phyloP scores from a whole-genome alignment of 1,284 basidiomycete genomes.

The Ustilago trichophora region DNA sequence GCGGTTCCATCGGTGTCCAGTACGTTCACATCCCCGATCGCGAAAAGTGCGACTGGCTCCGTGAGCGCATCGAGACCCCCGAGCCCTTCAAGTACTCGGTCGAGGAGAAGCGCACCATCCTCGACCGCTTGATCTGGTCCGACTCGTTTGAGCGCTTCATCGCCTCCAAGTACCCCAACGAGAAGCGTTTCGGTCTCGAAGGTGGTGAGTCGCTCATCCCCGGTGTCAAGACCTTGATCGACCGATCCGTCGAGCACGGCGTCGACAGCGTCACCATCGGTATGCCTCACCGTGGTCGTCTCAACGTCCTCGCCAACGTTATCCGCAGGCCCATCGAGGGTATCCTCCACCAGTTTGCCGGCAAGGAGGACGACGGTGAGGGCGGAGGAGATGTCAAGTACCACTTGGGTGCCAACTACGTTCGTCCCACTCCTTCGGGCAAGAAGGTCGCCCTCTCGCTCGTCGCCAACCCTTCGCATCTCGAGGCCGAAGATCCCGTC shows the following conservation, averaged over 20 bases:
- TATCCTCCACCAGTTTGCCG: conserved; percentile 96
- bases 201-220: conserved; percentile 97
- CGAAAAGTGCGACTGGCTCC: conserved; percentile 99
- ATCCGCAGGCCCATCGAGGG: conserved; percentile 98
- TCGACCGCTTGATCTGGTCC: conserved; percentile 99
- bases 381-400: conserved; percentile 98
- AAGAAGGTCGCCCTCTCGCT: conserved; percentile 97
- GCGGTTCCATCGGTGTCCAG: conserved; percentile 92
- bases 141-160: conserved; percentile 99
- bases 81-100: conserved; percentile 98
- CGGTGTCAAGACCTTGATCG: conserved; percentile 99
- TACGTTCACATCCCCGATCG: conserved; percentile 99
- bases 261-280: conserved; percentile 96
- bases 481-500: conserved; percentile 96
- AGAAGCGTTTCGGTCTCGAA: conserved; percentile 99
- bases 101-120: conserved; percentile 98
- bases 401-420: conserved; percentile 97
- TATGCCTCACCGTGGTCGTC: conserved; percentile 98
- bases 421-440: conserved; percentile 95
- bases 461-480: conserved; percentile 97
- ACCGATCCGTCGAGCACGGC: conserved; percentile 94
- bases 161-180: conserved; percentile 97
- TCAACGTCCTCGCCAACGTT: conserved; percentile 98
- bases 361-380: conserved; percentile 62
- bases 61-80: conserved; percentile 93